Evolutionary conservation across 2,329 filamentous ascomycete species (phyloP), one percentile per base, ranked within the genome.

Genomic region (Xylariales sp.): DNA sequence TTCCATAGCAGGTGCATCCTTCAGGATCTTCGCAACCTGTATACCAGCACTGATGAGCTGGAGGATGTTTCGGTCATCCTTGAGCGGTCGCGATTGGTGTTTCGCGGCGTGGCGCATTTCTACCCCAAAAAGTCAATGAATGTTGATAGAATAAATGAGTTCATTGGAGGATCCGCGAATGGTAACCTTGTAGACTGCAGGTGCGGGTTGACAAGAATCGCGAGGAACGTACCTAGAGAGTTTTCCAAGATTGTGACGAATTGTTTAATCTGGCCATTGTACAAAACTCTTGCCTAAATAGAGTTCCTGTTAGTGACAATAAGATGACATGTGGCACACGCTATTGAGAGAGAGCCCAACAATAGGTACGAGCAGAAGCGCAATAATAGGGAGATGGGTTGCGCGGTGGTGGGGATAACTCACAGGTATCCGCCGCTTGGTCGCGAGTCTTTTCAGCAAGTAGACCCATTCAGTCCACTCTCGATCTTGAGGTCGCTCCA

Each of bases 391-490:
- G n/a, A n/a, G n/a, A n/a, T n/a, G n/a, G n/a, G n/a, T n/a, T n/a
- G n/a, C n/a, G n/a, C n/a, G n/a, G n/a, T n/a, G n/a, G n/a, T n/a
- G n/a, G n/a, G n/a, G n/a, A n/a, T n/a, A 8, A 21, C 36, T 30
- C 20, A 33, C 37, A 11, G 37, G 37, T 18, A 39, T 39, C 23
- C 37, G 29, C 48, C 88, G 77, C 67, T 91, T 93, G 23, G 88
- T 94, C 21, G 88, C 88, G 41, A 94, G 74, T 34, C 87, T 76
- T 65, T 93, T 93, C 49, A 94, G 71, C 41, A 94, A 75, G 60
- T 90, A 88, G 40, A 91, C 88, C 88, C 88, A 94, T 65, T 94
- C 88, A 31, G 86, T 91, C 88, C 88, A 94, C 61, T 93, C 88
- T 45, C 56, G 51, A 39, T 59, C 56, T 33, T 58, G 54, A 4